Conservation (phyloP, 441 rosid species). For the Dalechampia spathulata region DNA sequence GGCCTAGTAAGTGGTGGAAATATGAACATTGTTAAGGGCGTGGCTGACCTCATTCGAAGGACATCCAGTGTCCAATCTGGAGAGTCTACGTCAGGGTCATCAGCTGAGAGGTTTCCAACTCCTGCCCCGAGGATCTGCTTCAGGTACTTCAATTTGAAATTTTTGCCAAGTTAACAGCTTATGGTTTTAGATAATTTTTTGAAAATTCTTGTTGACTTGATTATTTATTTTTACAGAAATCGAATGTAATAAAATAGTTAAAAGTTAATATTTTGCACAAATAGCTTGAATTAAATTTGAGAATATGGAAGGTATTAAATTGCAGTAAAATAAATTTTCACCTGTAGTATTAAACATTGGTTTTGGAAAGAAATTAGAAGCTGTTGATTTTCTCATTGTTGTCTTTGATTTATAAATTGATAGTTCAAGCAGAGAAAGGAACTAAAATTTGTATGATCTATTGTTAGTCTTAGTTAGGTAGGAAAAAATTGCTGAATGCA, state of each 20-base stretch:
- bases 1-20: conserved; percentile 19
- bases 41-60: conserved; percentile 74
- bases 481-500: neutral
- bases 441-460: neutral
- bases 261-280: neutral
- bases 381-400: neutral
- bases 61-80: conserved; percentile 39
- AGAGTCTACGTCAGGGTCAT: conserved; percentile 34
- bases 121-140: conserved; percentile 52
- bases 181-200: neutral
- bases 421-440: neutral
- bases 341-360: neutral
- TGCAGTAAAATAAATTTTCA: neutral
- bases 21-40: conserved; percentile 80
- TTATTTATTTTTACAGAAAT: neutral
- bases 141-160: conserved; percentile 31
- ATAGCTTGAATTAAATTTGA: neutral
- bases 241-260: neutral
- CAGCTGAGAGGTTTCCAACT: conserved; percentile 41
- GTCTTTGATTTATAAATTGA: neutral
- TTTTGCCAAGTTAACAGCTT: neutral
- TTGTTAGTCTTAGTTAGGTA: neutral
- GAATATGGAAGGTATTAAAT: neutral
- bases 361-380: neutral
- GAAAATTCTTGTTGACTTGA: neutral